Base-by-base conservation (phyloP, 2,329 filamentous ascomycete genomes). In the Colletotrichum navitas region DNA sequence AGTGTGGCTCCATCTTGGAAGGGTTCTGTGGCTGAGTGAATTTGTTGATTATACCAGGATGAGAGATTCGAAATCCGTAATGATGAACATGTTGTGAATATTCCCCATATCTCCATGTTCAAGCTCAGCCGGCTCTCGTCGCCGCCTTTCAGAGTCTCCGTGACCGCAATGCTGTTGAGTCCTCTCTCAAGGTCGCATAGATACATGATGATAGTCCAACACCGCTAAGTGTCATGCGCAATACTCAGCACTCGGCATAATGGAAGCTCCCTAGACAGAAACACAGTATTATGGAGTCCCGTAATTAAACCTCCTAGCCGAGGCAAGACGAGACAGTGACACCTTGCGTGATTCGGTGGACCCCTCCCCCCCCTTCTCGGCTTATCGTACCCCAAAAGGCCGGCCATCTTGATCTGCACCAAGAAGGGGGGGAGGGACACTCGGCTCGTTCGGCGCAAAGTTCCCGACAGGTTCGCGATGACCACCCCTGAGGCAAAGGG, bases 271-370 rank as follows among this genome's bases (percentile, higher is more conserved):
- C 10, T 36, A 11, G 10, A 36, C 34, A 36, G 34, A 36, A 36
- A 8, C 34, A 11, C 34, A 36, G 34, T 36, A 36, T 11, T 8
- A 36, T 36, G 8, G 34, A 36, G 11, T 36, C 34, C 11, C 5
- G 34, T 10, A 36, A 36, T 1, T 36, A 8, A 7, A 11, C 34
- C 5, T 36, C 34, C 34, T 8, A 36, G 34, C 2, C 2, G 51
- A 24, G 12, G 21, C 32, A 36, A 59, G 21, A 0, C 21, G 43
- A 47, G 43, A 6, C 32, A 55, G 58, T 21, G 24, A 16, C 52
- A 55, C 36, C 5, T 59, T 71, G 59, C 65, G 54, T 56, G 45
- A 60, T 43, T 41, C 45, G 26, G 59, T 63, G 65, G 45, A n/a
- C n/a, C n/a, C n/a, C n/a, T n/a, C n/a, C n/a, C 34, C 14, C 43